Evolutionary conservation across 31 red algal species (phyloP).

Genomic region (Bonnemaisonia californica): DNA sequence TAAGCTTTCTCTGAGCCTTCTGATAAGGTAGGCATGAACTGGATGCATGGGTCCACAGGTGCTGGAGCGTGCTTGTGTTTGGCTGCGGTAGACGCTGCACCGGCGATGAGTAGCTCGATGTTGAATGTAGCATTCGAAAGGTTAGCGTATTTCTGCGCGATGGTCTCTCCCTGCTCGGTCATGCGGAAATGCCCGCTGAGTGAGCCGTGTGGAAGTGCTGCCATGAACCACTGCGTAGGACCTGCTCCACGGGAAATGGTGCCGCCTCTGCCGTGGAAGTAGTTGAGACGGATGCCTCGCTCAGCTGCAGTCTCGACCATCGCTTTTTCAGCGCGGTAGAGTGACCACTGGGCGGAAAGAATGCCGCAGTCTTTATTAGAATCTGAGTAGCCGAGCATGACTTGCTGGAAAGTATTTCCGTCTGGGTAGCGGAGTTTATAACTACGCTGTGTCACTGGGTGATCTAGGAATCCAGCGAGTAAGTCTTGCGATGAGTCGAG

Average conservation of each 20-base stretch:
- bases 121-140: slow-evolving; percentile 47
- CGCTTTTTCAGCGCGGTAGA: slow-evolving; percentile 65
- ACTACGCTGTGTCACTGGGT: slow-evolving; percentile 26
- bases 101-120: slow-evolving; percentile 38
- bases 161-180: slow-evolving; percentile 83
- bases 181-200: slow-evolving; percentile 72
- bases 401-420: slow-evolving; percentile 45
- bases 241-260: slow-evolving; percentile 74
- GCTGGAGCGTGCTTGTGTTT: not conserved
- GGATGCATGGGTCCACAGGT: slow-evolving; percentile 14
- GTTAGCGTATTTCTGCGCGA: slow-evolving; percentile 69
- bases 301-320: slow-evolving; percentile 43
- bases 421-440: slow-evolving; percentile 13
- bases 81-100: slow-evolving; percentile 44
- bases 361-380: slow-evolving; percentile 82
- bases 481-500: slow-evolving; percentile 24
- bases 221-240: slow-evolving; percentile 57
- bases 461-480: slow-evolving; percentile 11
- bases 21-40: slow-evolving; percentile 56
- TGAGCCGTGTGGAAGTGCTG: slow-evolving; percentile 73
- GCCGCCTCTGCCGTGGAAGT: slow-evolving; percentile 81
- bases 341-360: slow-evolving; percentile 67
- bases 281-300: slow-evolving; percentile 40
- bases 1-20: slow-evolving; percentile 38
- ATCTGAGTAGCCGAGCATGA: slow-evolving; percentile 92